Percentiles rank a stretch among this genome's conserved stretches.
Evolutionary conservation across 768 basidiomycete genomes (phyloP).

Genomic region (Thelephora ganbajun): DNA sequence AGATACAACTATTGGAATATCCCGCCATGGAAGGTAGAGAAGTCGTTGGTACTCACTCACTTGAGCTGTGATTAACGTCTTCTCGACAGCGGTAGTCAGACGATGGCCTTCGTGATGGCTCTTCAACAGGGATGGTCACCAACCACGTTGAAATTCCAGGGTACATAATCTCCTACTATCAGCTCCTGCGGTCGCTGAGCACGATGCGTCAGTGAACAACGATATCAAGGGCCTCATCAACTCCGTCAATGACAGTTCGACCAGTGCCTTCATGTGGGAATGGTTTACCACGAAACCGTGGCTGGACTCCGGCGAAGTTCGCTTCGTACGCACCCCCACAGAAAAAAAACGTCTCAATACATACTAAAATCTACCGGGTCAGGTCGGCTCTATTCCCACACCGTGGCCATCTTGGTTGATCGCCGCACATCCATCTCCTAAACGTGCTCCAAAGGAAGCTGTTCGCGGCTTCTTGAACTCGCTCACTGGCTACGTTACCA

Average conservation of each 20-base stretch:
- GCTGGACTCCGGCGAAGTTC: constrained; percentile 62
- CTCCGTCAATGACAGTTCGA: constrained; percentile 80
- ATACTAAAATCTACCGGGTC: background rate
- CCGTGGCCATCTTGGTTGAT: constrained; percentile 98
- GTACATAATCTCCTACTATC: constrained; percentile 21
- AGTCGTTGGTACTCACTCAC: background rate
- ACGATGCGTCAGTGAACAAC: constrained; percentile 44
- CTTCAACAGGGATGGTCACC: constrained; percentile 73
- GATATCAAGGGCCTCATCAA: constrained; percentile 70
- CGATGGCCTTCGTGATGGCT: constrained; percentile 94
- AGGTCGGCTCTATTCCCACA: constrained; percentile 80
- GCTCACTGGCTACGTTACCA: constrained; percentile 50
- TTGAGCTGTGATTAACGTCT: background rate
- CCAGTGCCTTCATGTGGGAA: constrained; percentile 92
- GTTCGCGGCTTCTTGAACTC: constrained; percentile 46
- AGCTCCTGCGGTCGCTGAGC: background rate
- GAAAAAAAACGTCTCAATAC: background rate
- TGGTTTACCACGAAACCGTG: constrained; percentile 85
- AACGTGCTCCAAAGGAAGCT: constrained; percentile 35
- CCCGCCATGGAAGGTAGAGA: constrained; percentile 65
- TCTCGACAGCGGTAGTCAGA: constrained; percentile 55
- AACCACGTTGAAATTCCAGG: constrained; percentile 52
- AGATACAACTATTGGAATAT: constrained; percentile 80
- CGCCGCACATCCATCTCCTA: constrained; percentile 59
- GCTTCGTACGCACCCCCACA: constrained; percentile 48